Evolutionary conservation across 2,329 filamentous ascomycete genomes (phyloP).

Genomic region (Aspergillus melleus): DNA sequence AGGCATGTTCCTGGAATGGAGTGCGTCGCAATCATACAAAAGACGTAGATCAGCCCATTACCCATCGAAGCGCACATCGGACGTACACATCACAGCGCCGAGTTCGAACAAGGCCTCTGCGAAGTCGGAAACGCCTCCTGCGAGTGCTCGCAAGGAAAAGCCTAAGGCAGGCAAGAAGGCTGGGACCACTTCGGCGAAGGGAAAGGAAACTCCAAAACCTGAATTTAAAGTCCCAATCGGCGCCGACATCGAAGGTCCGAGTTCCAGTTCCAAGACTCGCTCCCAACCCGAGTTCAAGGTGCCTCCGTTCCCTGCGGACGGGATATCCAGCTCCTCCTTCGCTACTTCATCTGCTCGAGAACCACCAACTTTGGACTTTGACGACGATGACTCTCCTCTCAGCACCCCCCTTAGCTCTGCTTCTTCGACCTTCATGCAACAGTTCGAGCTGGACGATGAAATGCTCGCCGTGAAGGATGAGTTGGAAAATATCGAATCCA

Average conservation of each 20-base stretch:
- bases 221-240: conserved; percentile 28
- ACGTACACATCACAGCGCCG: conserved; percentile 11
- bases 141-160: conserved; percentile 8
- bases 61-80: conserved; percentile 14
- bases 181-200: conserved; percentile 7
- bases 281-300: conserved; percentile 24
- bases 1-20: conserved; percentile 5
- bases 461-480: conserved; percentile 13
- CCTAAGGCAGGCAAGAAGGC: conserved; percentile 7
- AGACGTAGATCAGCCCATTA: conserved; percentile 21
- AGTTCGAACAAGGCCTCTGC: conserved; percentile 16
- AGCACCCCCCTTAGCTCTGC: conserved; percentile 35
- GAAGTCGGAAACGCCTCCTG: conserved; percentile 10
- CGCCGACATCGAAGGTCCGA: conserved; percentile 20
- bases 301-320: conserved; percentile 24
- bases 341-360: conserved; percentile 24
- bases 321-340: conserved; percentile 30
- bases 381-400: conserved; percentile 31
- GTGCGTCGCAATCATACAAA: conserved; percentile 13
- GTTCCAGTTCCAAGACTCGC: conserved; percentile 12
- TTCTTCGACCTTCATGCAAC: conserved; percentile 19
- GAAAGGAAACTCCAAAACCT: conserved; percentile 6
- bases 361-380: conserved; percentile 21
- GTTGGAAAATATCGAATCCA: conserved; percentile 5
- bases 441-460: conserved; percentile 16